Conservation (phyloP, 805 yeast genomes). For the Saccharomycopsis vini region DNA sequence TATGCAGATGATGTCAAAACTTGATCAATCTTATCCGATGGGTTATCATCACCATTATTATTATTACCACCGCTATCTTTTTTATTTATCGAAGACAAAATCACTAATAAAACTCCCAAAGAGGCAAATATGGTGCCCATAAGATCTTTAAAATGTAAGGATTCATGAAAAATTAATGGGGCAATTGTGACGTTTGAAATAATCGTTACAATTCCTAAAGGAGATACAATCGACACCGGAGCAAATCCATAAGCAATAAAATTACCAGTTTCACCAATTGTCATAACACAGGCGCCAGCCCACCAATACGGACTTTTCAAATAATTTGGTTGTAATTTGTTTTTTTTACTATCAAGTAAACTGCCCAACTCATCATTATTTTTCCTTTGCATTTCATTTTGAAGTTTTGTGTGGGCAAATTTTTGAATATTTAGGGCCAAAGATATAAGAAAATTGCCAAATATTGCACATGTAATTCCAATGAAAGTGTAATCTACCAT, state of each 20-base stretch:
- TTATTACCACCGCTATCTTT: not conserved
- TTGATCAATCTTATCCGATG: conserved; percentile 24
- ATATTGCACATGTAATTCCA: conserved; percentile 29
- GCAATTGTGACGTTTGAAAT: conserved; percentile 40
- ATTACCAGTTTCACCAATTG: conserved; percentile 38
- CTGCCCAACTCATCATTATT: not conserved
- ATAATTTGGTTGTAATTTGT: conserved; percentile 11
- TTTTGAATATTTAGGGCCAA: conserved; percentile 34
- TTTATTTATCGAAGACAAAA: conserved; percentile 28
- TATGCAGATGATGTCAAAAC: conserved; percentile 24
- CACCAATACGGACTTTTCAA: conserved; percentile 29
- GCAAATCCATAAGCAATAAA: conserved; percentile 42
- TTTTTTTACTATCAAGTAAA: not conserved
- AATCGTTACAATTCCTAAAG: conserved; percentile 41
- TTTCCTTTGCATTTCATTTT: conserved; percentile 2
- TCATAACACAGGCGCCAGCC: conserved; percentile 34
- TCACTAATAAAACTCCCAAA: conserved; percentile 34
- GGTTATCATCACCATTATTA: conserved; percentile 19
- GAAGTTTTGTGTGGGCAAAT: conserved; percentile 29
- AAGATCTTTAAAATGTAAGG: conserved; percentile 27
- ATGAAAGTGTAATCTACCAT: conserved; percentile 20
- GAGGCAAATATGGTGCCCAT: conserved; percentile 34
- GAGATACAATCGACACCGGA: conserved; percentile 39
- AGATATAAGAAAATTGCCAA: conserved; percentile 31
- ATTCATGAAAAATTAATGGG: conserved; percentile 37